A percentile compares a stretch with the other conserved stretches of the same genome.
phyloP scores from a whole-genome alignment of 495 filamentous ascomycete species.

The Entonaema liquescens region DNA sequence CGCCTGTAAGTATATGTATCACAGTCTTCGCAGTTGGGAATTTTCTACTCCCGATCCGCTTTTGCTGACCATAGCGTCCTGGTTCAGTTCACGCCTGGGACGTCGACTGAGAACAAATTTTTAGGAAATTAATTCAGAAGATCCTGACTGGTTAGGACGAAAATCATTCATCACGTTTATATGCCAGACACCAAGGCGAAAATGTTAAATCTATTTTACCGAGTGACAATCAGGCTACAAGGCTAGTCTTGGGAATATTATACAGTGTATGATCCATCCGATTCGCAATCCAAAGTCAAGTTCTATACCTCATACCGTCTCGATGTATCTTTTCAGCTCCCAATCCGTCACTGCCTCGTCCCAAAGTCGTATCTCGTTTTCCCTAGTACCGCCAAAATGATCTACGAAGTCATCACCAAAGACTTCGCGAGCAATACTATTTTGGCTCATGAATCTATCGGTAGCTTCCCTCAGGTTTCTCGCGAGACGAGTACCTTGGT shows the following conservation, averaged over 20 bases:
- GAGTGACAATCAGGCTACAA: neutral
- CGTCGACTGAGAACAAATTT: neutral
- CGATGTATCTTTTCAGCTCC: conserved; percentile 78
- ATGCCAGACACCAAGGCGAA: neutral
- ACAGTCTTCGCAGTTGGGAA: neutral
- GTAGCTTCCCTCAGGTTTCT: conserved; percentile 85
- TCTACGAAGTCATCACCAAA: conserved; percentile 96
- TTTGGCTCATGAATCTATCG: conserved; percentile 72
- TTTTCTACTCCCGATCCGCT: neutral
- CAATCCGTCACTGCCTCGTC: conserved; percentile 96
- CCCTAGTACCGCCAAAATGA: conserved; percentile 90
- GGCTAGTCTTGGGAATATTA: neutral
- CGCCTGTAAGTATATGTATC: neutral
- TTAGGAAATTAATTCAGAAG: neutral
- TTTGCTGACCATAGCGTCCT: neutral
- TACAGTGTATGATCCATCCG: conserved; percentile 19
- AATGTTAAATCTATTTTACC: neutral
- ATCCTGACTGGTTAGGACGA: neutral
- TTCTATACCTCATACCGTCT: conserved; percentile 63
- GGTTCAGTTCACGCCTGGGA: neutral
- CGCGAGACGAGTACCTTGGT: conserved; percentile 76
- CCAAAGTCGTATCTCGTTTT: conserved; percentile 90
- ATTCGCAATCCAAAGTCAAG: neutral
- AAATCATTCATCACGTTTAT: neutral
- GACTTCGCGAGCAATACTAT: conserved; percentile 86